Evolutionary conservation across 768 basidiomycete species (phyloP).

Genomic region (Hortiboletus campestris): DNA sequence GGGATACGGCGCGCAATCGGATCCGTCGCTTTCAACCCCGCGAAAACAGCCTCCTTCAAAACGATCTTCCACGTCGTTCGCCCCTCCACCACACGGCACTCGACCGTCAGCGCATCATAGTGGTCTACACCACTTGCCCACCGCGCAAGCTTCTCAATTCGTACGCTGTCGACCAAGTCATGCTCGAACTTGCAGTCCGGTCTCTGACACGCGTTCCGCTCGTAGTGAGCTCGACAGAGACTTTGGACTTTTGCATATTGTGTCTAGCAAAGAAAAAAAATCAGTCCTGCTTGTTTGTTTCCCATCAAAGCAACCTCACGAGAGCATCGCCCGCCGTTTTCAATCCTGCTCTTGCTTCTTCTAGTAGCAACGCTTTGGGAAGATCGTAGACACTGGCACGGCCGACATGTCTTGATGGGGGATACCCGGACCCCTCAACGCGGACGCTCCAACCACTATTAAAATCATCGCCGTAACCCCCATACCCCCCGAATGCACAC

Average conservation of each 20-base stretch:
- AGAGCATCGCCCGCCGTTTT: slow-evolving; percentile 5
- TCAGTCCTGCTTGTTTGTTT: neutral
- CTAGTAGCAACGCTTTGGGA: slow-evolving; percentile 8
- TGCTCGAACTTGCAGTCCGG: slow-evolving; percentile 18
- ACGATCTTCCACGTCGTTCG: slow-evolving; percentile 12
- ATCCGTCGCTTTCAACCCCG: slow-evolving; percentile 8
- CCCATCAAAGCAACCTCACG: neutral
- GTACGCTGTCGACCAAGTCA: slow-evolving; percentile 12
- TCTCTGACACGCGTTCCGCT: slow-evolving; percentile 3
- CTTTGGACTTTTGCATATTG: slow-evolving; percentile 13
- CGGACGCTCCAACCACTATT: slow-evolving; percentile 9
- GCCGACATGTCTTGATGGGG: neutral
- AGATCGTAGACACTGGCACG: slow-evolving; percentile 1
- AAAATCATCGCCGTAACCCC: slow-evolving; percentile 6
- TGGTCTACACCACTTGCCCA: neutral
- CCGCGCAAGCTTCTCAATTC: slow-evolving; percentile 16
- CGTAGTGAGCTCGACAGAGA: slow-evolving; percentile 14
- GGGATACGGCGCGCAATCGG: slow-evolving; percentile 7
- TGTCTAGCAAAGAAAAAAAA: slow-evolving; percentile 4
- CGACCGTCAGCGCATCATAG: slow-evolving; percentile 16
- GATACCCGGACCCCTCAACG: neutral
- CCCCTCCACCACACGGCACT: slow-evolving; percentile 13
- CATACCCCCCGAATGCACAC: slow-evolving; percentile 15
- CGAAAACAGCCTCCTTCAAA: slow-evolving; percentile 12
- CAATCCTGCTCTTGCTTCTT: slow-evolving; percentile 6